Percentiles rank a stretch among this genome's conserved stretches.
These are phyloP conservation scores for Pilobolus umbonatus DNA, from an alignment of 192 early-diverging fungal species.

Conservation along the genomic window DNA sequence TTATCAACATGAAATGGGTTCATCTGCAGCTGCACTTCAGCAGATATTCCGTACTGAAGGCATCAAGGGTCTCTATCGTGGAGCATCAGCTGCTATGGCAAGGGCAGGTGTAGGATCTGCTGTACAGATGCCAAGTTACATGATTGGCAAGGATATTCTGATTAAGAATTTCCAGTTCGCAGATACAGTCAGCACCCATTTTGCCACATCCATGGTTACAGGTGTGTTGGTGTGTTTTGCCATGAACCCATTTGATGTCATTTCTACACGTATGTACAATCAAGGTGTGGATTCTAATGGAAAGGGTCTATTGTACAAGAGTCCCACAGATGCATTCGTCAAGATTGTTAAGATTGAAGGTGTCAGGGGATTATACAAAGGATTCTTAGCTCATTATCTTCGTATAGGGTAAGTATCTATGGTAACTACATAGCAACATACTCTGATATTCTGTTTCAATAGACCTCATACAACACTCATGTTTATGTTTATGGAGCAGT, in stretches of 20 bases:
- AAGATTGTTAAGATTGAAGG: conserved; percentile 85
- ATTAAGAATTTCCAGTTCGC: conserved; percentile 68
- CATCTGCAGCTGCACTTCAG: conserved; percentile 59
- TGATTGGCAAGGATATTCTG: conserved; percentile 68
- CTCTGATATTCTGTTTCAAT: conserved; percentile 4
- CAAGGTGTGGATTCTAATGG: conserved; percentile 61
- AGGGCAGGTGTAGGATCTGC: conserved; percentile 83
- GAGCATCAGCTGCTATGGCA: conserved; percentile 84
- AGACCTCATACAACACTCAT: conserved; percentile 89
- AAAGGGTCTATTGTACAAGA: conserved; percentile 74
- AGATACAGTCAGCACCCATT: conserved; percentile 72
- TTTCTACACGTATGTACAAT: conserved; percentile 93
- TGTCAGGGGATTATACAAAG: conserved; percentile 82
- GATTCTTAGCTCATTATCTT: conserved; percentile 85
- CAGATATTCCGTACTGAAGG: conserved; percentile 69
- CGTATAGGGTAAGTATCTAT: conserved; percentile 68
- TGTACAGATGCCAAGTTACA: conserved; percentile 89
- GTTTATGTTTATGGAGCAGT: conserved; percentile 87
- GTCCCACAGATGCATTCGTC: conserved; percentile 77
- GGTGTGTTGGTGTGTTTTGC: conserved; percentile 81
- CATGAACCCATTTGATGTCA: conserved; percentile 99
- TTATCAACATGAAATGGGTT: conserved; percentile 78
- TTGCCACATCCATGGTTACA: conserved; percentile 69
- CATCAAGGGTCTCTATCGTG: conserved; percentile 77
- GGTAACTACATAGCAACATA: background rate